Base-by-base conservation (phyloP, 768 basidiomycete species). In the Leccinum truebloodii region DNA sequence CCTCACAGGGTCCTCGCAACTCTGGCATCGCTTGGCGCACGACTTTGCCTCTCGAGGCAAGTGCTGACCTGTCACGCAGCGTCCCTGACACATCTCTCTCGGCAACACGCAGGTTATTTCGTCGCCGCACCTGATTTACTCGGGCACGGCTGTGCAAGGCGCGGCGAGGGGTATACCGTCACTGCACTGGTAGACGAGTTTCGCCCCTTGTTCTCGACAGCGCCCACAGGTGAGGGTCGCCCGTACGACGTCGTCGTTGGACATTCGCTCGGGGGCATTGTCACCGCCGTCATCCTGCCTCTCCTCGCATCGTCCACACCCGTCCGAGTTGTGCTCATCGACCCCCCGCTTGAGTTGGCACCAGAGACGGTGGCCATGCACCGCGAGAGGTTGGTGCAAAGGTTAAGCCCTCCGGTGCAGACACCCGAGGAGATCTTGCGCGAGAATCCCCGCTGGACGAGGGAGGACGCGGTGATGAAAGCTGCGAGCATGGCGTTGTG, bases 51-150 rank as follows among this genome's bases (percentile, higher is more conserved):
- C 63, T 52, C 59, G 58, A 66, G 70, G 72, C 46, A 24, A 54
- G 56, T n/a, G 44, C n/a, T 20, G 20, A 46, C 20, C n/a, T 20
- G n/a, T 20, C 20, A 46, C 20, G n/a, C 44, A 46, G n/a, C 44
- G 20, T 46, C 12, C 44, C 44, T 18, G 49, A 26, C 49, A 50
- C 3, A 16, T 26, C 22, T 18, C 12, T 49, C 14, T 26, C 4
- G 6, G 14, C 3, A 4, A 18, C 49, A 30, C 50, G 22, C 59
- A 72, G 71, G 69, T 37, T 72, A 64, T 22, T 59, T 63, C 20
- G 71, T 71, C 39, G 59, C 28, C 0, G 71, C 71, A n/a, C 71
- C 71, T 4, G 65, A 69, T 50, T 37, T 67, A 1, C 65, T 71
- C 34, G 69, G 68, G 20, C 72, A 72, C 13, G 70, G 63, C 0